phyloP scores from a whole-genome alignment of 1,284 basidiomycete genomes.

The Cryptococcus amylolentus region DNA sequence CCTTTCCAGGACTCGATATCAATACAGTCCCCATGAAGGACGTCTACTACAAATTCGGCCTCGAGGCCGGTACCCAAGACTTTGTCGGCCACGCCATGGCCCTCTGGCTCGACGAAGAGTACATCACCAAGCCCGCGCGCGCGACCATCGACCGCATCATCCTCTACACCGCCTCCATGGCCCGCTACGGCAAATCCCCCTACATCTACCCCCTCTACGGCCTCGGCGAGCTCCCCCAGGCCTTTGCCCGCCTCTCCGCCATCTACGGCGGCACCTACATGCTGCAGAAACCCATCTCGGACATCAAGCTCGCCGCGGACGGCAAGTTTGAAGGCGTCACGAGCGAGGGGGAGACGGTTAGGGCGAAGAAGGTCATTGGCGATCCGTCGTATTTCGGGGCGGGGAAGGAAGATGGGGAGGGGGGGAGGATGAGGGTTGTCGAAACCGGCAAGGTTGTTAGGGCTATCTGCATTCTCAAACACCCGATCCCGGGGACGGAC shows the following conservation, averaged over 20 bases:
- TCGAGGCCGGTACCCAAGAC: conserved; percentile 96
- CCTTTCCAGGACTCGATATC: conserved; percentile 69
- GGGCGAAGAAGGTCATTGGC: conserved; percentile 96
- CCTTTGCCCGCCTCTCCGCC: conserved; percentile 94
- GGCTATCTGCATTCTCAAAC: conserved; percentile 97
- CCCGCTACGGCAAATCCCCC: conserved; percentile 98
- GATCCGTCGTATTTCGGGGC: conserved; percentile 97
- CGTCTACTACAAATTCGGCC: conserved; percentile 94
- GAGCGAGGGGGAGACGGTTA: conserved; percentile 86
- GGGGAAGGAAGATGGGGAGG: conserved; percentile 56
- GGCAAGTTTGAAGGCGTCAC: conserved; percentile 94
- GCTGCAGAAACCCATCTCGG: conserved; percentile 93
- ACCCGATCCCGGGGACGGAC: conserved; percentile 96
- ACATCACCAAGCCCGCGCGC: conserved; percentile 87
- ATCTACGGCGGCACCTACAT: conserved; percentile 99
- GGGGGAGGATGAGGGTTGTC: conserved; percentile 77
- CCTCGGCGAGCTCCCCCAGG: conserved; percentile 96
- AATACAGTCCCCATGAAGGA: conserved; percentile 85
- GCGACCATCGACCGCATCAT: conserved; percentile 92
- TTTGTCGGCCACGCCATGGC: conserved; percentile 99
- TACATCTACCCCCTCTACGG: conserved; percentile 99
- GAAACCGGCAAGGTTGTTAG: conserved; percentile 94
- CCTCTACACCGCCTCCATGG: conserved; percentile 97
- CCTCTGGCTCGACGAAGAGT: conserved; percentile 96
- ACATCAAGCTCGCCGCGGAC: conserved; percentile 77